Conservation (phyloP, 2,329 filamentous ascomycete genomes). For the Verticillium longisporum region DNA sequence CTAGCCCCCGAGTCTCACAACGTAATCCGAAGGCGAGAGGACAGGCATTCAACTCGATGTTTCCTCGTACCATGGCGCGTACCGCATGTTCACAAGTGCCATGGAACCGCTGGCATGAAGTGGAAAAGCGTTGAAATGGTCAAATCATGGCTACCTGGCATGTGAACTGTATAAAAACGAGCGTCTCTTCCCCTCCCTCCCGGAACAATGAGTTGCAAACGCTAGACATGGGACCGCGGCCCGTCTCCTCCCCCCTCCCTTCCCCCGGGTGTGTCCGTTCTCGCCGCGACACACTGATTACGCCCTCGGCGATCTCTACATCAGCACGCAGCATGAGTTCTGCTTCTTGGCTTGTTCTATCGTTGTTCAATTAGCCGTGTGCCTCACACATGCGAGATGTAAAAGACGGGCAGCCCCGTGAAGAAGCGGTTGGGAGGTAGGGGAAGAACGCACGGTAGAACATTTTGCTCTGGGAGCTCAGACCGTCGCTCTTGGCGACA, state of each 20-base stretch:
- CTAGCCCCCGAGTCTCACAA: too few species aligned
- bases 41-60: too few species aligned
- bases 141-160: background rate
- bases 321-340: constrained; percentile 68
- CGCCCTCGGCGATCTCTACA: constrained; percentile 36
- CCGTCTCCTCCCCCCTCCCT: background rate
- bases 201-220: constrained; percentile 14
- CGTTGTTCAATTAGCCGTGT: background rate
- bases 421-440: background rate
- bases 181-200: constrained; percentile 3
- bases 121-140: background rate
- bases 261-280: background rate
- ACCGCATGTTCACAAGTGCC: background rate
- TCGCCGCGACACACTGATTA: background rate
- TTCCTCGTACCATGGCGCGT: background rate
- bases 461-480: constrained; percentile 93
- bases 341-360: constrained; percentile 68
- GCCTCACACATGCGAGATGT: background rate
- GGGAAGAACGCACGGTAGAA: constrained; percentile 69
- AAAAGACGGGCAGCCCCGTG: background rate
- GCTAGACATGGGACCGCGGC: constrained; percentile 14
- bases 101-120: too few species aligned
- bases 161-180: constrained; percentile 1
- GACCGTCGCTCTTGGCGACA: constrained; percentile 84
- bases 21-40: too few species aligned